Percentiles rank a stretch among this genome's conserved stretches.
These are phyloP conservation scores for Rhynchosporium graminicola DNA, from an alignment of 2,329 filamentous ascomycete species.

Conservation along the genomic window DNA sequence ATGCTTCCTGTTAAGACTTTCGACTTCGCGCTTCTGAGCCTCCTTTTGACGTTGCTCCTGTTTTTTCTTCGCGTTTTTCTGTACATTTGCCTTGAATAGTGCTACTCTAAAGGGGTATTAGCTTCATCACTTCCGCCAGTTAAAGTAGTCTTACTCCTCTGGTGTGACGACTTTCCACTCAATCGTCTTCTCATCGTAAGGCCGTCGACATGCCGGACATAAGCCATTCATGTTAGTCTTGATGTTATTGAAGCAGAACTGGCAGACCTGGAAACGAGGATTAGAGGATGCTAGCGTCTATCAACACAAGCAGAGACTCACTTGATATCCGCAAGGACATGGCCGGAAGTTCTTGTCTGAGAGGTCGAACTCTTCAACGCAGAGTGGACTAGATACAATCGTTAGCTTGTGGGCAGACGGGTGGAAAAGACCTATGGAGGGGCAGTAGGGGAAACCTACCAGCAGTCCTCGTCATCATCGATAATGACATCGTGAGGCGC, in stretches of 20 bases:
- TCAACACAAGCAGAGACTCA: slow-evolving; percentile 47
- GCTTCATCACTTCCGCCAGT: neutral
- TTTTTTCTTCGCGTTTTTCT: slow-evolving; percentile 91
- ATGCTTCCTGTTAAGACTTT: slow-evolving; percentile 93
- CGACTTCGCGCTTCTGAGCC: slow-evolving; percentile 92
- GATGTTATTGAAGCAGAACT: slow-evolving; percentile 99
- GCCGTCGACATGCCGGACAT: slow-evolving; percentile 93
- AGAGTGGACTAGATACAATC: slow-evolving; percentile 70
- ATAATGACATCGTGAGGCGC: slow-evolving; percentile 69
- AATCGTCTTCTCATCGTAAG: slow-evolving; percentile 96
- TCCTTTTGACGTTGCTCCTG: slow-evolving; percentile 88
- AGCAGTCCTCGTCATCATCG: slow-evolving; percentile 70
- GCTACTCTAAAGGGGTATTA: slow-evolving; percentile 56
- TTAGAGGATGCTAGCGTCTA: slow-evolving; percentile 17
- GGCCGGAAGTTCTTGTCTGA: slow-evolving; percentile 96
- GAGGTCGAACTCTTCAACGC: slow-evolving; percentile 98
- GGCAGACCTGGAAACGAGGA: slow-evolving; percentile 72
- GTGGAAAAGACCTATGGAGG: slow-evolving; percentile 17
- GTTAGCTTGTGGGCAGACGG: neutral
- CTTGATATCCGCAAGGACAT: slow-evolving; percentile 97
- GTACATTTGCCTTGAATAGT: slow-evolving; percentile 74
- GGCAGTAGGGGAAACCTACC: slow-evolving; percentile 49
- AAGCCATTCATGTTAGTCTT: slow-evolving; percentile 97
- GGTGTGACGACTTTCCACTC: slow-evolving; percentile 93
- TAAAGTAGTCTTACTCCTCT: slow-evolving; percentile 72